Base-by-base conservation (phyloP, 225 moss, liverwort and hornwort genomes). In the Marchantia polymorpha region DNA sequence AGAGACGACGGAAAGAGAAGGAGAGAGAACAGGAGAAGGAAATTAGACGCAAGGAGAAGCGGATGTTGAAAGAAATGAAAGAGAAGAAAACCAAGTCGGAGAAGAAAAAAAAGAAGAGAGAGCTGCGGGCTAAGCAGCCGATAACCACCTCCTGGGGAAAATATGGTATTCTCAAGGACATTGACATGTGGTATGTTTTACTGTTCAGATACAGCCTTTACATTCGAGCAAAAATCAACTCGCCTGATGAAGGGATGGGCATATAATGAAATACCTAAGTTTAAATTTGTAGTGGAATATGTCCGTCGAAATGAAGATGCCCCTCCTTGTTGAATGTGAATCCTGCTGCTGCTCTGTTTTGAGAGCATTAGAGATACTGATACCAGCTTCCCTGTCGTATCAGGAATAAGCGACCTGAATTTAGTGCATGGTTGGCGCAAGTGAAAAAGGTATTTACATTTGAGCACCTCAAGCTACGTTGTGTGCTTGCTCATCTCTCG, bases 141-240 rank as follows among this genome's bases (percentile, higher is more conserved):
- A 97, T 97, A 58, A 94, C 96, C 26, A 86, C 90, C 30, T 93
- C 96, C 7, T 97, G 96, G 96, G 96, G 96, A 73, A 94, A 93
- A 83, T 94, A 97, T 66, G 96, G 96, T 72, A 89, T 97, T 60
- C 82, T 97, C 25, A 97, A 94, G 88, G 96, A 97, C 86, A 85
- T 94, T 22, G 96, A 97, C 58, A 88, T 97, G 96, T 97, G 96
- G 96, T 95, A 79, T 49, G n/a, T 12, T 50, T n/a, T n/a, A 6
- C 22, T 17, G 78, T 49, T 71, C 12, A 17, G 31, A 31, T 29
- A 68, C 68, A 39, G 31, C 15, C 4, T 12, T 13, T 68, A 16
- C 68, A 30, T 0, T 31, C 29, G 10, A 39, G 16, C 10, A 48
- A 14, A 69, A 46, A 13, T 69, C 19, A 12, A 39, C 46, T 39